Base-by-base conservation (phyloP, 805 yeast species). In the Wickerhamomyces silvicola region DNA sequence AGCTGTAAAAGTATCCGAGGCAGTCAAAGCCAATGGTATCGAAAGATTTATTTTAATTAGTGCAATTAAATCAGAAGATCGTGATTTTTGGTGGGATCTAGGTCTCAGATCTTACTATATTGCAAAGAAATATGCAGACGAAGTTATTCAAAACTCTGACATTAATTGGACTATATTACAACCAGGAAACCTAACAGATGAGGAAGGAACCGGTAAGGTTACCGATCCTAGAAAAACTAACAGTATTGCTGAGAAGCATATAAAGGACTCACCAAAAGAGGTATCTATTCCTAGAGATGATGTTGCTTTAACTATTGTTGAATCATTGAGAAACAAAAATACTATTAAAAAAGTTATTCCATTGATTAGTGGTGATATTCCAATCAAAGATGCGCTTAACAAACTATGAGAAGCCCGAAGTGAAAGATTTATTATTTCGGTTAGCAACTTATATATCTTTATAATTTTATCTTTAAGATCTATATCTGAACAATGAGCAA, bases 71-170 rank as follows among this genome's bases (percentile, higher is more conserved):
- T 72, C 81, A 2, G 66, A 65, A n/a, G 63, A 69, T 33, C 61
- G 80, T 21, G 66, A 58, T 5, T 56, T 59, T 34, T 66, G 71
- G 64, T 59, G 58, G 42, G 48, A 54, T 18, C 45, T 61, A 10
- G 45, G 64, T 7, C 44, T 70, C 25, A 52, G 66, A 35, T 52
- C 68, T 18, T 77, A 78, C 54, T 77, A 66, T 42, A 72, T 73
- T 36, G 77, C 81, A 10, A 78, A 78, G 54, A 70, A 69, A 44
- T 72, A 73, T 33, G 81, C 83, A 4, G 84, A 78, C 46, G 60
- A 57, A 27, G 42, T 67, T 32, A 64, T 66, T 35, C 49, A 64
- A 9, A 50, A 55, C 2, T 57, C 70, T 41, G 70, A 74, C 41
- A 33, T 49, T 22, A 31, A 36, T 11, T 77, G 60, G 58, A 76